Percentiles rank a stretch among this genome's conserved stretches.
Conservation (phyloP, 305 asterid genomes). For the Fraxinus latifolia region DNA sequence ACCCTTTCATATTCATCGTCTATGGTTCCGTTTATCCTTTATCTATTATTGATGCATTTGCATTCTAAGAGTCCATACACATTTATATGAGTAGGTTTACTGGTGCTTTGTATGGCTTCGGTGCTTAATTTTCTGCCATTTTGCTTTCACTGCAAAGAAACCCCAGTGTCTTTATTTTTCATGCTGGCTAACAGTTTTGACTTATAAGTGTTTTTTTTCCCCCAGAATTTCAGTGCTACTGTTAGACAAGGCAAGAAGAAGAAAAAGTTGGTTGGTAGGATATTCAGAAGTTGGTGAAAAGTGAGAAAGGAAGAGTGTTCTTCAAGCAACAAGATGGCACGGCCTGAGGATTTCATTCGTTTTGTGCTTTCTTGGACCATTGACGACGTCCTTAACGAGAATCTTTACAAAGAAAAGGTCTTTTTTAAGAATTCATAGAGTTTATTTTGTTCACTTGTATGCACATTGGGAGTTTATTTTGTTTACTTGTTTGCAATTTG, state of each 20-base stretch:
- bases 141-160: background rate
- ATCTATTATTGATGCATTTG: background rate
- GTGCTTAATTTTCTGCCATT: background rate
- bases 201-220: background rate
- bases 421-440: background rate
- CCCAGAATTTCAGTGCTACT: background rate
- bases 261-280: background rate
- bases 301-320: conserved; percentile 24
- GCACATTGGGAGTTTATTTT: too few species aligned
- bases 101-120: background rate
- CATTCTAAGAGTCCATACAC: background rate
- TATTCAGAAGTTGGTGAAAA: background rate
- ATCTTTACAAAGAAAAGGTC: conserved; percentile 45
- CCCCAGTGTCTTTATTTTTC: background rate
- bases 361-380: conserved; percentile 52
- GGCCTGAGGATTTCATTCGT: conserved; percentile 38
- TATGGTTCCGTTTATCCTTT: background rate
- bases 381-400: conserved; percentile 33
- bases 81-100: background rate
- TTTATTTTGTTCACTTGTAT: background rate
- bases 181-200: background rate
- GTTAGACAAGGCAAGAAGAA: background rate
- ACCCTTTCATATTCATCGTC: background rate
- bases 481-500: too few species aligned
- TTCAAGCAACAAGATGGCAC: background rate